A percentile compares a stretch with the other conserved stretches of the same genome.
Evolutionary conservation across 768 basidiomycete species (phyloP).

Genomic region (Pleurotus pulmonarius): DNA sequence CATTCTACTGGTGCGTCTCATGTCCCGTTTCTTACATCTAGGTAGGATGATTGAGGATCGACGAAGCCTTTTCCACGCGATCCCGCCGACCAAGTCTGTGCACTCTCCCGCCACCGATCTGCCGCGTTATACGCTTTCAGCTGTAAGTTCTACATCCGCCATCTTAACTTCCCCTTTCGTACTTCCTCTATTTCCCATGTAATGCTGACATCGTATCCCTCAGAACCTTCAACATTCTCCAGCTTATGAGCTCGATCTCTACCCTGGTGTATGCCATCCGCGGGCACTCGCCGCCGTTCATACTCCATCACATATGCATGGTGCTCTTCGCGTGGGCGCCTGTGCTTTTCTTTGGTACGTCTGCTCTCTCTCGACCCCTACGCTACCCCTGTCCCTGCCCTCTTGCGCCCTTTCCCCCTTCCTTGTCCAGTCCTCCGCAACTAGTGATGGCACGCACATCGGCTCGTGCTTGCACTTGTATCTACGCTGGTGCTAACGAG

Average conservation of each 20-base stretch:
- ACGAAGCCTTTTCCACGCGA: conserved; percentile 13
- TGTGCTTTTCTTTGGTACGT: conserved; percentile 48
- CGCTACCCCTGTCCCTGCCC: no score
- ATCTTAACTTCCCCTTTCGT: conserved; percentile 11
- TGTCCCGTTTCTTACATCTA: conserved; percentile 3
- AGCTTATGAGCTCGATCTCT: conserved; percentile 46
- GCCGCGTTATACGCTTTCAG: conserved; percentile 55
- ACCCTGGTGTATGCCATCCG: conserved; percentile 47
- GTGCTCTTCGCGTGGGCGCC: conserved; percentile 61
- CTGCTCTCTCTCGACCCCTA: neutral
- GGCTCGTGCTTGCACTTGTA: neutral
- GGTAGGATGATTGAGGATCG: neutral
- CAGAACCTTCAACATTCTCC: conserved; percentile 36
- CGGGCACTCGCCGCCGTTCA: conserved; percentile 45
- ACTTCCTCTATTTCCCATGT: neutral
- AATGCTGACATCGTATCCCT: neutral
- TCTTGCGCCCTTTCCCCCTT: neutral
- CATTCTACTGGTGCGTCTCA: conserved; percentile 8
- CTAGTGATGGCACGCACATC: no score
- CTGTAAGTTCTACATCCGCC: conserved; percentile 28
- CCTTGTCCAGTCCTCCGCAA: no score
- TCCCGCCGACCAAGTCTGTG: conserved; percentile 22
- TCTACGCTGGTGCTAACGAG: neutral
- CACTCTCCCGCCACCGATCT: conserved; percentile 39
- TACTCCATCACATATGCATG: conserved; percentile 62